These are phyloP conservation scores for Fusarium sp. DNA, from an alignment of 2,329 filamentous ascomycete species.

Conservation along the genomic window DNA sequence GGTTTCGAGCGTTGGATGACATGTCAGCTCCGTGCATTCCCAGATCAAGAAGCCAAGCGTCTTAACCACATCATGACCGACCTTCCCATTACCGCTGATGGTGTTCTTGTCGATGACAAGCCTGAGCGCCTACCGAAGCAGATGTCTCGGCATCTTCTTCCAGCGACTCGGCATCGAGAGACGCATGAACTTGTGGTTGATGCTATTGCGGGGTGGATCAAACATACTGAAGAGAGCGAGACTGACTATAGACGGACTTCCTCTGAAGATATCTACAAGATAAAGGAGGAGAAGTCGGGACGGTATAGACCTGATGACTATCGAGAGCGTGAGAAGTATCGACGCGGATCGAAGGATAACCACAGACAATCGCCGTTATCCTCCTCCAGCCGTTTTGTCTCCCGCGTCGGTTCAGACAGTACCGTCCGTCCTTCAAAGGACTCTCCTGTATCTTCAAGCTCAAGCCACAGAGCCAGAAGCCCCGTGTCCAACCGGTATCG, in stretches of 20 bases:
- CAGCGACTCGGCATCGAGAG: slow-evolving; percentile 64
- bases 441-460: slow-evolving; percentile 8
- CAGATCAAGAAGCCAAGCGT: slow-evolving; percentile 77
- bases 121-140: slow-evolving; percentile 83
- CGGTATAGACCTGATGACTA: slow-evolving; percentile 35
- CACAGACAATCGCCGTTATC: slow-evolving; percentile 29
- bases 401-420: slow-evolving; percentile 32
- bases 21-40: slow-evolving; percentile 77
- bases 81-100: slow-evolving; percentile 71
- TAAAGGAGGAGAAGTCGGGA: slow-evolving; percentile 27
- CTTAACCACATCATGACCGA: slow-evolving; percentile 74
- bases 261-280: slow-evolving; percentile 28
- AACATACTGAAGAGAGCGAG: slow-evolving; percentile 35
- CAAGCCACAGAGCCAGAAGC: slow-evolving; percentile 32
- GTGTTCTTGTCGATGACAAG: slow-evolving; percentile 68
- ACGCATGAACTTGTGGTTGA: slow-evolving; percentile 70
- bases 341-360: slow-evolving; percentile 28
- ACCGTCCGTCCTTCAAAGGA: slow-evolving; percentile 29
- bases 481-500: slow-evolving; percentile 38
- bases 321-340: slow-evolving; percentile 29
- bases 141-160: slow-evolving; percentile 78
- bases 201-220: slow-evolving; percentile 61
- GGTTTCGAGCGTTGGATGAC: slow-evolving; percentile 80
- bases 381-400: slow-evolving; percentile 18
- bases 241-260: slow-evolving; percentile 12